Base-by-base conservation (phyloP, 2,329 filamentous ascomycete genomes). In the Penicillium sclerotiorum region DNA sequence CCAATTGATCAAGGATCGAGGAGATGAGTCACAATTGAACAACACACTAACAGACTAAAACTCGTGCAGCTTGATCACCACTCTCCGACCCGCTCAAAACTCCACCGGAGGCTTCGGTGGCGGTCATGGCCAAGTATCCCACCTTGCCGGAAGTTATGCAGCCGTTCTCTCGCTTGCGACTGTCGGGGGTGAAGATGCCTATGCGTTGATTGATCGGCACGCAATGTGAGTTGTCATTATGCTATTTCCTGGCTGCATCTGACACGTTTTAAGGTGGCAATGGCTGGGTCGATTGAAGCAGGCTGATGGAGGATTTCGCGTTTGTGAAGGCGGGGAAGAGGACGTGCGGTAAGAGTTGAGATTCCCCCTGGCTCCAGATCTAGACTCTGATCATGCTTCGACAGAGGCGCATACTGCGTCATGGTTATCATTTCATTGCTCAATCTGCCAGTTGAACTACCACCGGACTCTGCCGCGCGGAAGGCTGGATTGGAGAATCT, bases 221-320 rank as follows among this genome's bases (percentile, higher is more conserved):
- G 79, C 84, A 42, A 88, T 97, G 86, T 79, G 62, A 66, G 73
- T 67, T 60, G 46, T 60, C 35, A 23, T 38, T 30, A 20, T 40
- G 13, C n/a, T 13, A 33, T 20, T 36, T 42, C 40, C 33, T 42
- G 4, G 55, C 30, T 55, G 37, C 43, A 47, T 52, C 62, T 70
- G 49, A 70, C 56, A 41, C n/a, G 41, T 41, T 53, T 40, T 41
- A 41, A 78, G 75, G 66, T 96, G 93, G 90, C 87, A 84, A 70
- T 99, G 90, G 86, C 80, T 99, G 15, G 90, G 88, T 57, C 79
- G 79, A 32, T 79, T 97, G 67, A 99, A 97, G 78, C 89, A 95
- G 71, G 76, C 82, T 9, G 85, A 90, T 67, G 94, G 94, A 43
- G 90, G 90, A n/a, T 97, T 99, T 68, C 85, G 87, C 62, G 88